Evolutionary conservation across 805 yeast species (phyloP).

Genomic region (Starmera dryadoides): DNA sequence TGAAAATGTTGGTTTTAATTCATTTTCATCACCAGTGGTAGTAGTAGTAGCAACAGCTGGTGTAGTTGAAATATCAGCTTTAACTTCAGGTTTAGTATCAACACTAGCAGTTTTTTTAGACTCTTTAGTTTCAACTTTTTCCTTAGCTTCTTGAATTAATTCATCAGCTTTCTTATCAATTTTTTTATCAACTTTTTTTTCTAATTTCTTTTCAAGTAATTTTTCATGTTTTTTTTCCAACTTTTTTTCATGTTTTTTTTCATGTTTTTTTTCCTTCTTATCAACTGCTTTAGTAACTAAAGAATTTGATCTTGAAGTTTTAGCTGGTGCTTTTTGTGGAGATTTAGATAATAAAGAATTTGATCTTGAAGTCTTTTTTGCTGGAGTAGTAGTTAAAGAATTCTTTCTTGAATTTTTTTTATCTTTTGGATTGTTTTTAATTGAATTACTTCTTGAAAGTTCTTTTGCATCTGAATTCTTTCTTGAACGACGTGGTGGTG

Average conservation of each 20-base stretch:
- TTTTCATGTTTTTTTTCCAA: neutral
- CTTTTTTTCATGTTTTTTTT: neutral
- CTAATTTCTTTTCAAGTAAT: neutral
- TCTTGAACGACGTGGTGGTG: neutral
- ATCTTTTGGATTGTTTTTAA: neutral
- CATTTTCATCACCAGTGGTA: conserved; percentile 7
- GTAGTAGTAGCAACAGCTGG: neutral
- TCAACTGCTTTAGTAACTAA: neutral
- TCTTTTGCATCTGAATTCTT: neutral
- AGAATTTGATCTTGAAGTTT: neutral
- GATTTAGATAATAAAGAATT: neutral
- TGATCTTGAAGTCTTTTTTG: neutral
- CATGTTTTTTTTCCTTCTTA: neutral
- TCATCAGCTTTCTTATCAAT: neutral
- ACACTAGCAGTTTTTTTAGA: neutral
- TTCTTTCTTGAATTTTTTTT: neutral
- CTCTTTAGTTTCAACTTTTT: neutral
- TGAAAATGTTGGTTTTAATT: conserved; percentile 28
- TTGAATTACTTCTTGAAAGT: neutral
- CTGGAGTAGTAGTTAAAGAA: neutral
- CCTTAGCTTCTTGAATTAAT: neutral
- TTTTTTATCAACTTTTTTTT: neutral
- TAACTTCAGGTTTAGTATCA: conserved; percentile 3
- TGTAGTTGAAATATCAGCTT: conserved; percentile 4
- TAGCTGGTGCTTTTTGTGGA: neutral